Percentiles rank a stretch among this genome's conserved stretches.
Evolutionary conservation across 176 grass and related monocot genomes (phyloP).

Genomic region (Eleusine coracana): DNA sequence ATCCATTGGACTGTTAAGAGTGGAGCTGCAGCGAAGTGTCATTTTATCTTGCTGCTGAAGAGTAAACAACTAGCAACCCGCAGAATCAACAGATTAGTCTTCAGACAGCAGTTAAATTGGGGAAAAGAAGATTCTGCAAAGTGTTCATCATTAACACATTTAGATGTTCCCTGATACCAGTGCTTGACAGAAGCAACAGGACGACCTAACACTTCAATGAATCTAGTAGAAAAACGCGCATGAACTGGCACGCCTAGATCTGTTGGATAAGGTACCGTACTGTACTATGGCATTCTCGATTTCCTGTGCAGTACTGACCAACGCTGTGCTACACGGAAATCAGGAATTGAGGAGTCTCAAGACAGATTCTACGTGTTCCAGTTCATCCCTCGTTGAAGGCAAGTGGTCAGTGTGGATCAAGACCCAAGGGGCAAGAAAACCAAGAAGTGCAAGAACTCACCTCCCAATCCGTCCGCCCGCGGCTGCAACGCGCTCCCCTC

Average conservation of each 20-base stretch:
- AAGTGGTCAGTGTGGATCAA: background rate
- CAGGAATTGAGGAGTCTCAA: background rate
- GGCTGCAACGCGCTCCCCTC: conserved; percentile 8
- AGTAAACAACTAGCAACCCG: background rate
- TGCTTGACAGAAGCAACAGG: background rate
- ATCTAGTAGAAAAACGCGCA: background rate
- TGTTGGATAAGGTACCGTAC: background rate
- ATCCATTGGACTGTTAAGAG: background rate
- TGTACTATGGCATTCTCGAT: background rate
- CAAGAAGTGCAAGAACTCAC: conserved; percentile 7
- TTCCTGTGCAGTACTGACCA: background rate
- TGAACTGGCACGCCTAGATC: background rate
- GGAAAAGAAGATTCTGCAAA: background rate
- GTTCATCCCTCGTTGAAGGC: too few species aligned
- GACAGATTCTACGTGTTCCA: background rate
- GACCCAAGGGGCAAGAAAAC: background rate
- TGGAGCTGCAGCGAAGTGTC: background rate
- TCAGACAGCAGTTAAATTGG: background rate
- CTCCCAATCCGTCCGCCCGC: conserved; percentile 11
- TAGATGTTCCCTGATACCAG: background rate
- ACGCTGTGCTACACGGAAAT: background rate
- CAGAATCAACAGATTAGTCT: background rate
- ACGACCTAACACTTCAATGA: background rate
- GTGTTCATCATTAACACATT: background rate
- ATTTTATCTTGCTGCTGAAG: background rate